Evolutionary conservation across 345 rosid species (phyloP), one percentile per base, ranked within the genome.

Genomic region (Camelina neglecta): DNA sequence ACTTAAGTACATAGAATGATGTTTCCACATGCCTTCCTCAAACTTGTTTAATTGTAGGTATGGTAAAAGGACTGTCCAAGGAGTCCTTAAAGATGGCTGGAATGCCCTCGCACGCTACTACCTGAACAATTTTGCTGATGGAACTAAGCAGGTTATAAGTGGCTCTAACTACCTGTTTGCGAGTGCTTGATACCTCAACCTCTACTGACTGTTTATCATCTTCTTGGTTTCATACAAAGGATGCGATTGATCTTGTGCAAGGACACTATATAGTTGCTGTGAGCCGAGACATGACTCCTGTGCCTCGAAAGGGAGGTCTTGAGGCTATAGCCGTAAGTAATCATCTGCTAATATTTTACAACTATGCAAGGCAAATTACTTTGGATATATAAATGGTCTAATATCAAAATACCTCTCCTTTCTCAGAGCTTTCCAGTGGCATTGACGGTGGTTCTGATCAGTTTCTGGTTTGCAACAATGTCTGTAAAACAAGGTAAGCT

Each of bases 41-140:
- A 65, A 74, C 59, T 65, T 15, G 38, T 45, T 15, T 73, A 42
- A 59, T 62, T 83, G 57, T 80, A 92, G 99, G 78, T 85, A 29
- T 83, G 97, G 99, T 70, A 84, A 87, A 80, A 85, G 97, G 69
- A 90, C 97, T 16, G 60, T 82, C 69, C 93, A 89, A 75, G 99
- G 99, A 41, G 86, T 92, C 62, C 53, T 85, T 65, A 89, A 95
- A 1, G 99, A 95, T 65, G 90, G 93, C 33, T 70, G 73, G 80
- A 90, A 88, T 74, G 82, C 99, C 71, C 92, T 95, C 36, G 79
- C 69, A 41, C 99, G 99, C 75, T 95, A 95, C 79, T 95, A 95
- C 78, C 86, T 95, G 71, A 95, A 95, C 76, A 95, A 95, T 81
- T 95, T 95, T 77, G 74, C 77, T 20, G 97, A 95, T 76, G 99